A percentile compares a stretch with the other conserved stretches of the same genome.
These are phyloP conservation scores for Afroboletus lepidellus DNA, from an alignment of 1,284 basidiomycete species.

Conservation along the genomic window DNA sequence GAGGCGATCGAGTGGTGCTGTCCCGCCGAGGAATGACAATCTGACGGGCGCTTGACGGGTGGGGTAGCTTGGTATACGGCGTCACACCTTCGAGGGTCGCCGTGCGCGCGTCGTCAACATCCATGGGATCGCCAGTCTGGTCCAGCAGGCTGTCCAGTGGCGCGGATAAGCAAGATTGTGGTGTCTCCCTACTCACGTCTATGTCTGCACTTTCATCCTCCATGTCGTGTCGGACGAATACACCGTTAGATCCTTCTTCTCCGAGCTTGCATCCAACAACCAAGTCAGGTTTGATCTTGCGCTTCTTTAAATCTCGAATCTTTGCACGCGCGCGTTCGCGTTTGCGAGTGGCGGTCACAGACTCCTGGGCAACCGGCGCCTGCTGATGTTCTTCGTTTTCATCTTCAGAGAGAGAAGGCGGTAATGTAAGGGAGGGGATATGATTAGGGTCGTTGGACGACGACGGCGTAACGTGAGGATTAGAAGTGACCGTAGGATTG, in stretches of 20 bases:
- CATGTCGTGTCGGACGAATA: conserved; percentile 53
- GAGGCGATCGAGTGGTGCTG: conserved; percentile 14
- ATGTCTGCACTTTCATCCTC: conserved; percentile 62
- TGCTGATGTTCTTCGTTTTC: conserved; percentile 40
- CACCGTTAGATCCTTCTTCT: conserved; percentile 36
- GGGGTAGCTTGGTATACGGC: conserved; percentile 2
- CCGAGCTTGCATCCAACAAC: conserved; percentile 28
- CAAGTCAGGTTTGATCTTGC: conserved; percentile 39
- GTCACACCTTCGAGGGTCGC: conserved; percentile 1
- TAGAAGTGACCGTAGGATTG: conserved; percentile 33
- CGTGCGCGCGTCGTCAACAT: conserved; percentile 11
- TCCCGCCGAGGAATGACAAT: conserved; percentile 5
- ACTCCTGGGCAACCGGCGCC: conserved; percentile 17
- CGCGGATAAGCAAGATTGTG: conserved; percentile 13
- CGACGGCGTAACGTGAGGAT: conserved; percentile 22
- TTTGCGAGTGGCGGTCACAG: conserved; percentile 30
- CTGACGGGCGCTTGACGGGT: conserved; percentile 3
- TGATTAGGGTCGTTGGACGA: conserved; percentile 26
- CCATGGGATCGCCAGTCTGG: conserved; percentile 7
- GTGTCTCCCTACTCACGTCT: conserved; percentile 40
- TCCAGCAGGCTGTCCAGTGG: conserved; percentile 14
- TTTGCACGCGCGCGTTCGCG: conserved; percentile 50
- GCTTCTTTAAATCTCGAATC: conserved; percentile 54
- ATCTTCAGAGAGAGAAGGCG: conserved; percentile 40
- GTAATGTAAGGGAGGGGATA: conserved; percentile 17